Evolutionary conservation across 352 stramenopile species (phyloP), one percentile per base, ranked within the genome.

Genomic region (Phytophthora tubulina): DNA sequence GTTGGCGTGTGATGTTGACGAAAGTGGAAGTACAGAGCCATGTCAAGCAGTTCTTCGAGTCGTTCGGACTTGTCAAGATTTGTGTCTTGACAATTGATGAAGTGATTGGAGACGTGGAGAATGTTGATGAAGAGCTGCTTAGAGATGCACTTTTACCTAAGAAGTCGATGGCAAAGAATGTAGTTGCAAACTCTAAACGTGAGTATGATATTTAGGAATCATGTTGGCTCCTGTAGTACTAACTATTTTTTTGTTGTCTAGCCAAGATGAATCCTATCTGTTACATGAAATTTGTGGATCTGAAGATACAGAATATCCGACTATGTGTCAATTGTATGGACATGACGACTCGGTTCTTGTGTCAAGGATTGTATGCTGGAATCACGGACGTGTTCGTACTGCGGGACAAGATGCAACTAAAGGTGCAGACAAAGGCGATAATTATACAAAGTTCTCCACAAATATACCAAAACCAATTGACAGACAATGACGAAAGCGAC

Each of bases 11-110:
- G 10, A 63, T 82, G 33, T 79, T 88, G 30, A 80, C 84, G 3
- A 77, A 71, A 41, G 73, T 94, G 30, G 73, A 76, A 30, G 60
- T 91, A 7, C 67, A 78, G 63, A 90, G 67, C 41, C 77, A 82
- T 32, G 74, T 94, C 13, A 77, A 77, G 41, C 83, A 80, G 27
- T 94, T 92, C 53, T 90, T 94, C 45, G 81, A 82, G 49, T 94
- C 84, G 27, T 94, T 92, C 60, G 83, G 84, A 7, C 84, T 90
- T 55, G 82, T 84, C n/a, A 92, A 91, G 52, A 87, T 94, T 35
- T 80, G 84, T 39, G 67, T 85, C n/a, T 71, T 94, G 17, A 69
- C 63, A 15, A 76, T 94, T 32, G 84, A 86, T 35, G 65, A 86
- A 30, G 55, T 91, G 8, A 41, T 76, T 27, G 71, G 78, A 3